Evolutionary conservation across 1,284 basidiomycete genomes (phyloP).

Genomic region (Tetrapyrgos nigripes): DNA sequence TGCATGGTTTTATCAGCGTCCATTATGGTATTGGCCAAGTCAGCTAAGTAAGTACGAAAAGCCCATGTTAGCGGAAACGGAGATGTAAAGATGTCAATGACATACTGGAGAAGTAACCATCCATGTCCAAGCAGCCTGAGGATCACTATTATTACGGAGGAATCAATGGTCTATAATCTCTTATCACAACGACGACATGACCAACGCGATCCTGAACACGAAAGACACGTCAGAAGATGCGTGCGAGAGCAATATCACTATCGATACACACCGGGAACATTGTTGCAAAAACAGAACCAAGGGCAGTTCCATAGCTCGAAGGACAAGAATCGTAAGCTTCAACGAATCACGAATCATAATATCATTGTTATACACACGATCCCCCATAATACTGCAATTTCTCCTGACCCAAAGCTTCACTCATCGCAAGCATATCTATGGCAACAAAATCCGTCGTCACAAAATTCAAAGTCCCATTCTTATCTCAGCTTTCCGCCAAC

Average conservation of each 20-base stretch:
- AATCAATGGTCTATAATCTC: background rate
- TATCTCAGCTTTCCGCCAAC: constrained; percentile 37
- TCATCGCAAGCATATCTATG: constrained; percentile 56
- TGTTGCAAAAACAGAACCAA: constrained; percentile 52
- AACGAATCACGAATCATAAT: no score
- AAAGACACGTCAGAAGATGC: background rate
- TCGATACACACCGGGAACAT: constrained; percentile 49
- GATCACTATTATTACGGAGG: constrained; percentile 13
- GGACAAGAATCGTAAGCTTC: background rate
- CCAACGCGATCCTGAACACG: constrained; percentile 44
- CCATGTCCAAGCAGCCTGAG: constrained; percentile 39
- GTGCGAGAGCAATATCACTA: no score
- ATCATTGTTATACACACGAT: constrained; percentile 43
- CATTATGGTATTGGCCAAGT: constrained; percentile 29
- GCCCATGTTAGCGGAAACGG: no score
- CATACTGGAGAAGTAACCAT: constrained; percentile 39
- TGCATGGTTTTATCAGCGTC: constrained; percentile 35
- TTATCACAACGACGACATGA: constrained; percentile 41
- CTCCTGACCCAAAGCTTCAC: constrained; percentile 46
- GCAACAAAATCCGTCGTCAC: constrained; percentile 52
- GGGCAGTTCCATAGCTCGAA: constrained; percentile 49
- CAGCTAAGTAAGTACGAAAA: no score
- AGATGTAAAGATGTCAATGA: constrained; percentile 1
- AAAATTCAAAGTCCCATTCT: constrained; percentile 40
- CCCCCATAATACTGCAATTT: constrained; percentile 62